Base-by-base conservation (phyloP, 352 stramenopile genomes). In the Globisporangium perplexum region DNA sequence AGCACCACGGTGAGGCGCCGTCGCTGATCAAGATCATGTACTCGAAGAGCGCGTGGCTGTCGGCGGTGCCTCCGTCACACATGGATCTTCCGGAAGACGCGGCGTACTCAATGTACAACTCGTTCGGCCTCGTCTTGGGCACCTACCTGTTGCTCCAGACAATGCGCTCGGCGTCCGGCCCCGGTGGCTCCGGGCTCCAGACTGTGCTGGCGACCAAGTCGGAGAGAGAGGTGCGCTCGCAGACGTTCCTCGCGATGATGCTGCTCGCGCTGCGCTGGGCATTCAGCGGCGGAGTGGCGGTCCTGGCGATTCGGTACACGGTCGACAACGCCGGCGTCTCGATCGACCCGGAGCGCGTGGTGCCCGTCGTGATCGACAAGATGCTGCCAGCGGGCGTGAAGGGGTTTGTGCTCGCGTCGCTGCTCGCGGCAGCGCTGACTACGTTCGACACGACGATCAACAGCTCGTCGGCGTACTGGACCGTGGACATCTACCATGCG, bases 371-470 rank as follows among this genome's bases (percentile, higher is more conserved):
- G 46, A 87, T 91, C 44, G 63, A 75, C 62, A 86, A 91, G 52
- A 75, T 89, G 57, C 60, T 91, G 10, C 81, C 81, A 1, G 66
- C 71, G 3, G 81, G 81, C 10, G 49, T 71, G 24, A 85, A 86
- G 44, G 81, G 81, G 0, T 86, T 89, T 33, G 74, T 91, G 43
- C 55, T 91, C 23, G 76, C 81, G 30, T 83, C 81, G 4, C 59
- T 91, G 7, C 56, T 91, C 4, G 81, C 81, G 17, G 81, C 81
- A 30, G 81, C 81, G 28, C 65, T 91, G 18, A 91, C 81, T 24
- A 91, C 81, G 3, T 91, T 91, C 54, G 81, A 91, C 53, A 87
- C 81, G 18, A 86, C 72, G 3, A 88, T 91, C 68, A 88, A 91
- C 59, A 85, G 70, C 44, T 69, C 76, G 30, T 91, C 81, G 0